Base-by-base conservation (phyloP, 306 rosid genomes). In the Erythrophleum fordii region DNA sequence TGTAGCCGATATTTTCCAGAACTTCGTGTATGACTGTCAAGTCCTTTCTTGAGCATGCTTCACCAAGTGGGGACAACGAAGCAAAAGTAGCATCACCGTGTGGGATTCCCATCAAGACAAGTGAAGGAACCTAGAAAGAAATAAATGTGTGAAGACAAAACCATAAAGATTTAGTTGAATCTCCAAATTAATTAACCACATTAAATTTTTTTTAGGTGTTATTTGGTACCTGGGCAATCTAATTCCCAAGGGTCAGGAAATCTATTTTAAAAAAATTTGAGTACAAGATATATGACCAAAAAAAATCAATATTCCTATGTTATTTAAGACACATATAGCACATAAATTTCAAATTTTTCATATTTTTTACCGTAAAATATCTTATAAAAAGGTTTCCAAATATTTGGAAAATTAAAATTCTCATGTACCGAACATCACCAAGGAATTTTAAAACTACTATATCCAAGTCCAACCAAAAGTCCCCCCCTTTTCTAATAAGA, bases 11-110 rank as follows among this genome's bases (percentile, higher is more conserved):
- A 67, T 65, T 86, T 61, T 88, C 88, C 70, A 88, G 76, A 82
- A 88, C 60, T 81, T 88, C 92, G 65, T 88, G 92, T 31, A 88
- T 34, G 66, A 88, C 87, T 73, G 88, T 84, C 80, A 86, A 74
- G 80, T 86, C 87, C 83, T 79, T 87, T 84, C 90, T 86, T 45
- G 80, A 84, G 82, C 90, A 88, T 68, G 92, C 90, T 78, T 88
- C 92, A 66, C 92, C 90, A 45, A 86, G 82, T 10, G 90, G 85
- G n/a, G 88, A 81, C 69, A 86, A 75, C n/a, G 89, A 81, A 73
- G 88, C 67, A 73, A 77, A 46, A 0, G 78, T 67, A 72, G 83
- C 78, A 46, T 35, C 71, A 18, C 87, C 61, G 44, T 88, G 86
- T 42, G 83, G 84, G 17, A 88, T 79, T 26, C 92, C 86, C 86